Conservation (phyloP, 228 moss, liverwort and hornwort genomes). For the Sphagnum magellanicum region DNA sequence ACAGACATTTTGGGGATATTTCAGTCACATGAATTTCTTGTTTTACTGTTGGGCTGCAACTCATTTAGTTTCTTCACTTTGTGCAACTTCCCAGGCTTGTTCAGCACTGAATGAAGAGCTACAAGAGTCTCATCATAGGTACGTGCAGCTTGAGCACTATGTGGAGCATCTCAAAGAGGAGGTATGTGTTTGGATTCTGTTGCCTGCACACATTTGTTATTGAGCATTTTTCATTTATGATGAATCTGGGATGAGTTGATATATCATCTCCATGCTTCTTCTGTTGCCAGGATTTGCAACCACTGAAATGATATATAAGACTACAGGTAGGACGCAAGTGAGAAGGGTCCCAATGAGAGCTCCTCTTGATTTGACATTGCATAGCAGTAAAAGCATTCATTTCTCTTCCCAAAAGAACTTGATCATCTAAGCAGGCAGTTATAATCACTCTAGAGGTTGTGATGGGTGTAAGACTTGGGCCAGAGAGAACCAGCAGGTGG, state of each 20-base stretch:
- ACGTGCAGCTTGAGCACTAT: too few relatives aligned
- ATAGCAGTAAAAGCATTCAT: background rate
- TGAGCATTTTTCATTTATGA: too few relatives aligned
- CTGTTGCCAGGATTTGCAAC: too few relatives aligned
- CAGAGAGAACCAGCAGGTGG: conserved; percentile 12
- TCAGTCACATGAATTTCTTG: conserved; percentile 7
- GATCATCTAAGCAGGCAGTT: background rate
- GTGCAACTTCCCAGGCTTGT: too few relatives aligned
- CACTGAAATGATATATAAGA: too few relatives aligned
- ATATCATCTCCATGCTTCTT: too few relatives aligned
- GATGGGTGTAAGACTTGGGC: conserved; percentile 15
- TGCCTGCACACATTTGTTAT: too few relatives aligned
- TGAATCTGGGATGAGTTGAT: too few relatives aligned
- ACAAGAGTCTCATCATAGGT: background rate
- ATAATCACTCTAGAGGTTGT: conserved; percentile 4
- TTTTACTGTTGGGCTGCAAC: conserved; percentile 6
- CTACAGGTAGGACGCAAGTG: too few relatives aligned
- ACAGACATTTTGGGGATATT: conserved; percentile 11
- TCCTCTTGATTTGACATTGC: background rate
- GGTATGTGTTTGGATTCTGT: too few relatives aligned
- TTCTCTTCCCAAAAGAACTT: background rate
- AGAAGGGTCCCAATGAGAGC: background rate
- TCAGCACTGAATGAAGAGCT: conserved; percentile 11
- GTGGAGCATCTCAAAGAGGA: too few relatives aligned
- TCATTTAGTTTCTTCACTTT: conserved; percentile 1